These are phyloP conservation scores for Sugiyamaella smithiae DNA, from an alignment of 805 yeast genomes.

Conservation along the genomic window DNA sequence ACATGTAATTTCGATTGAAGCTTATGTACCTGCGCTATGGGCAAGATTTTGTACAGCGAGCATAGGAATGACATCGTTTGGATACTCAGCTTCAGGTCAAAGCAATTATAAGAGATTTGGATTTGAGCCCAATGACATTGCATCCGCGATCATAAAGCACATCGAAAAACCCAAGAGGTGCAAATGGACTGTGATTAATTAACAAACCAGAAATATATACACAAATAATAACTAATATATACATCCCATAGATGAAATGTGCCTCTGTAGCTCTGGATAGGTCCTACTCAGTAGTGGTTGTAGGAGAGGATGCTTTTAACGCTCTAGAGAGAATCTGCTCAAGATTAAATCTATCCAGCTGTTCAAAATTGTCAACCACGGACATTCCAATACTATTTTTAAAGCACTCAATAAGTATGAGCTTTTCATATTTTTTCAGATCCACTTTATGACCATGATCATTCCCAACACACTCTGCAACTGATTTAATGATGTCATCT, in stretches of 20 bases:
- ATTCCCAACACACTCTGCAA: constrained; percentile 70
- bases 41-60: constrained; percentile 39
- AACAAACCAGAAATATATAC: too few species aligned
- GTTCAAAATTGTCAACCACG: constrained; percentile 61
- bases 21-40: constrained; percentile 39
- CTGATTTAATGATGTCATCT: constrained; percentile 65
- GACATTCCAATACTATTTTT: constrained; percentile 86
- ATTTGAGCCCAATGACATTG: background rate
- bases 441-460: constrained; percentile 75
- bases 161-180: too few species aligned
- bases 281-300: too few species aligned
- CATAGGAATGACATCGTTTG: constrained; percentile 35
- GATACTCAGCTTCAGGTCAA: constrained; percentile 38
- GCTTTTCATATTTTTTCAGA: constrained; percentile 70
- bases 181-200: too few species aligned
- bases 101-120: constrained; percentile 37
- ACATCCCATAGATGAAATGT: too few species aligned
- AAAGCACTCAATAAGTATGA: constrained; percentile 83
- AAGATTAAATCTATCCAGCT: constrained; percentile 67
- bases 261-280: too few species aligned
- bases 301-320: too few species aligned
- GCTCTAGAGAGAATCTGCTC: too few species aligned
- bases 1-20: constrained; percentile 37
- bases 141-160: too few species aligned
- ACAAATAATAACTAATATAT: too few species aligned